Base-by-base conservation (phyloP, 164 flowering plant genomes). In the Taxillus chinensis region DNA sequence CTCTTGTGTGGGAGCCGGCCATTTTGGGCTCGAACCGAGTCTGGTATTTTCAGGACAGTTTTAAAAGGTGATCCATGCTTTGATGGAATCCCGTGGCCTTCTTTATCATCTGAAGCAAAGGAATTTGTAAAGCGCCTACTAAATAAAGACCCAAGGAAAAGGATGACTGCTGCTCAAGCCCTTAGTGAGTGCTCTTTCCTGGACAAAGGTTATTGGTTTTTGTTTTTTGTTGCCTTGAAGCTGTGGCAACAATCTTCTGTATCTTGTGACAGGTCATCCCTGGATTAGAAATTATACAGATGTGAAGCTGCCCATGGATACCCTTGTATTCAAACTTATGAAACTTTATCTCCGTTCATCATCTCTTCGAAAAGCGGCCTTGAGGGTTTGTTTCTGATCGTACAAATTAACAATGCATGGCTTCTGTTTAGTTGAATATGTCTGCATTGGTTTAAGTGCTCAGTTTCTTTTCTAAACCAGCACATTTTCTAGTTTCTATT, bases 21-120 rank as follows among this genome's bases (percentile, higher is more conserved):
- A 41, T 84, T 82, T 68, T 84, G 89, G 89, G 84, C 89, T 13
- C 74, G 89, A 50, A 84, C 85, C 7, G 86, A 84, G 64, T 84
- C 89, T 45, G 85, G 89, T 38, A 84, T 84, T 58, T 84, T 82
- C 66, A 73, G 84, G 13, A 74, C 84, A 52, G 89, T 84, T 71
- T 60, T 84, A 13, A 84, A 82, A 74, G 85, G 85, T 62, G 83
- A 84, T 64, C 89, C 86, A 41, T 77, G 77, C 71, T 84, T 80
- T 69, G 84, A 79, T 61, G 89, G 82, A 69, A 70, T 66, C 17
- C 86, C 89, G 37, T 84, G 89, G 89, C 86, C 86, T 27, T 66
- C 79, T 27, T 54, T 84, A n/a, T 82, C 89, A 17, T 64, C 71
- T 11, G 86, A 84, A 62, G 86, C 82, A 8, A 84, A 67, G 67